phyloP scores from a whole-genome alignment of 495 filamentous ascomycete species.

The Aspergillus funiculosus region DNA sequence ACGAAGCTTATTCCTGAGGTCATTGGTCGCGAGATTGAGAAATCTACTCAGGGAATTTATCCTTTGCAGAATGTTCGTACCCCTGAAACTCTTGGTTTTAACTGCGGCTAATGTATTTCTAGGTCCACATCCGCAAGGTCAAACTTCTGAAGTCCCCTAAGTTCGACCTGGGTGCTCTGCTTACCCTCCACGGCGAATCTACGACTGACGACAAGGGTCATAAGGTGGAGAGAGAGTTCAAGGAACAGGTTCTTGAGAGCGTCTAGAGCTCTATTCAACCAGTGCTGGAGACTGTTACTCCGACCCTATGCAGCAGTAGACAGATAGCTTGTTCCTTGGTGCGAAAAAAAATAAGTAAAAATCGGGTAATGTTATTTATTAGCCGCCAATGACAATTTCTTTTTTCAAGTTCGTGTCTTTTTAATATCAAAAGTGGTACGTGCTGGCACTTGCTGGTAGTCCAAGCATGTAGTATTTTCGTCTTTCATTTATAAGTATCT shows the following conservation, averaged over 20 bases:
- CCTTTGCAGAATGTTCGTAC: constrained; percentile 89
- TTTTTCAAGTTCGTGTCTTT: constrained; percentile 2
- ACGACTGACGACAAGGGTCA: constrained; percentile 92
- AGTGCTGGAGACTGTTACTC: constrained; percentile 12
- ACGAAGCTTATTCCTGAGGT: constrained; percentile 98
- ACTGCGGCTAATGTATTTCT: constrained; percentile 26
- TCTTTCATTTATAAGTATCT: too few species aligned
- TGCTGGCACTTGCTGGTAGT: background rate
- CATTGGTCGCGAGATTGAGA: constrained; percentile 99
- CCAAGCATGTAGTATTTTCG: background rate
- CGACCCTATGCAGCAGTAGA: background rate
- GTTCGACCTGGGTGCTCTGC: constrained; percentile 95
- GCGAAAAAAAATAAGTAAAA: constrained; percentile 4
- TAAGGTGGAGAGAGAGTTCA: constrained; percentile 99
- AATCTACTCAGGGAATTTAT: constrained; percentile 98
- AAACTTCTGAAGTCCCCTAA: constrained; percentile 97
- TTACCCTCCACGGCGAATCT: constrained; percentile 94
- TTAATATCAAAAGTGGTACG: background rate
- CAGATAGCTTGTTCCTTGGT: constrained; percentile 5
- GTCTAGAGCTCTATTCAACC: constrained; percentile 56
- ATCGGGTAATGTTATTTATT: constrained; percentile 9
- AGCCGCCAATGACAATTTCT: constrained; percentile 13
- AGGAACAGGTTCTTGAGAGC: constrained; percentile 86
- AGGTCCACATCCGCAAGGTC: constrained; percentile 99
- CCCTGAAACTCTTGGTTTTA: background rate